Base-by-base conservation (phyloP, 768 basidiomycete genomes). In the Calocybe gangraenosa region DNA sequence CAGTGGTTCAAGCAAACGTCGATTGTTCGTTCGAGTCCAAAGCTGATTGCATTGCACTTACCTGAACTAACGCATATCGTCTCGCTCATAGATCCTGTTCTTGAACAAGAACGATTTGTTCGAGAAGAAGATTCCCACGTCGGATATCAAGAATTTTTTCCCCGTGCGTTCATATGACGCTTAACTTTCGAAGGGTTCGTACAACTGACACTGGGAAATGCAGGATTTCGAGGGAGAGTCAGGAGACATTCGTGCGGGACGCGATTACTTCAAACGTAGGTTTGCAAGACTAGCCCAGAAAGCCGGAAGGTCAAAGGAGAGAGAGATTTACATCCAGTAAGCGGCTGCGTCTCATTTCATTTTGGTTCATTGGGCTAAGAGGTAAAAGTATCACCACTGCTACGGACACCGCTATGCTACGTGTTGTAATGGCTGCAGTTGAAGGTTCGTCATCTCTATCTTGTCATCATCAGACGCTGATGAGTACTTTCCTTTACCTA, bases 71-170 rank as follows among this genome's bases (percentile, higher is more conserved):
- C n/a, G n/a, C n/a, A n/a, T n/a, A n/a, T n/a, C n/a, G n/a, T n/a
- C n/a, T n/a, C n/a, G n/a, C n/a, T n/a, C n/a, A n/a, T n/a, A 91
- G 91, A 95, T 96, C 52, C 75, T 96, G 28, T 95, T 95, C 75
- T 74, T 95, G 47, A 96, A 95, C 69, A 96, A 97, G 70, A 85
- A 92, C 55, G 93, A 97, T 60, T 73, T 95, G n/a, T 92, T 93
- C 58, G 78, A 82, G 64, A 75, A 79, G 61, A 95, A 95, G 67
- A 82, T 97, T 33, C 63, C 65, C 45, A 73, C 79, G 46, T 93
- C 91, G 17, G 79, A 89, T 62, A 92, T 97, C 64, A 84, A 81
- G 67, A 86, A 79, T 53, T 88, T 87, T 68, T 97, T 96, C 70
- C 87, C 90, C 0, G 92, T 88, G 59, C 25, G 78, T 60, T 28